Conservation (phyloP, 139 green algal species). For the Gonium pectorale region DNA sequence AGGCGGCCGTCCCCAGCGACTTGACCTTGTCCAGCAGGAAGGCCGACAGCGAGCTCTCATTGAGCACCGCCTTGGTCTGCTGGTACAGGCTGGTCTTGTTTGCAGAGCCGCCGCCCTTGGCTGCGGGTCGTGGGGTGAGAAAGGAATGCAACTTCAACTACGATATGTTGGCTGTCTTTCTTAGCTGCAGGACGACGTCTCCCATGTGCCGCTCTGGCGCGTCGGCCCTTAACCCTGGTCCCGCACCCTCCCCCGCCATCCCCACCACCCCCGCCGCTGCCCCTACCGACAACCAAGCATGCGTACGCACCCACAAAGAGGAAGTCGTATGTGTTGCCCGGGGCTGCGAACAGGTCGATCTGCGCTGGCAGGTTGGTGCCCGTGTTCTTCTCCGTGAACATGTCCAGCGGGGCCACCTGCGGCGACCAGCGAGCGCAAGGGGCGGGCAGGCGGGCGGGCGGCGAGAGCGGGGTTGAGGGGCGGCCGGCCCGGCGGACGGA, state of each 20-base stretch:
- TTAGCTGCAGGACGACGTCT: too few relatives aligned
- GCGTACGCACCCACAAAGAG: constrained; percentile 55
- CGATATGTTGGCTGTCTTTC: too few relatives aligned
- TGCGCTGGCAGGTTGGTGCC: constrained; percentile 65
- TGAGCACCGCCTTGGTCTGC: constrained; percentile 64
- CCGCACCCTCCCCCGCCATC: too few relatives aligned
- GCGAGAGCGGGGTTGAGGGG: neutral
- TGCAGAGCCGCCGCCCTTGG: constrained; percentile 55
- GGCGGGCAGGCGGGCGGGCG: neutral
- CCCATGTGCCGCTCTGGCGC: too few relatives aligned
- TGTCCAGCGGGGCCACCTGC: constrained; percentile 62
- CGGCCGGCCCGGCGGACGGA: too few relatives aligned
- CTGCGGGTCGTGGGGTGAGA: neutral
- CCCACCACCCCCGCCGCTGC: too few relatives aligned
- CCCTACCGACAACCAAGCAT: too few relatives aligned
- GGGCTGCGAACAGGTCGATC: constrained; percentile 57
- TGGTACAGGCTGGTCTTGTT: constrained; percentile 63
- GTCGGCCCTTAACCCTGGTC: too few relatives aligned
- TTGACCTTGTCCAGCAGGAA: constrained; percentile 62
- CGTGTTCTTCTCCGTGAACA: constrained; percentile 69
- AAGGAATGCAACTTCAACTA: neutral
- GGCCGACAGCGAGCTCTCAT: constrained; percentile 36
- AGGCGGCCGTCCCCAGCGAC: constrained; percentile 60
- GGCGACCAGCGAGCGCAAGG: too few relatives aligned
- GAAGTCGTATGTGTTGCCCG: constrained; percentile 53